These are phyloP conservation scores for Pythium myriotylum DNA, from an alignment of 352 stramenopile species.

Conservation along the genomic window DNA sequence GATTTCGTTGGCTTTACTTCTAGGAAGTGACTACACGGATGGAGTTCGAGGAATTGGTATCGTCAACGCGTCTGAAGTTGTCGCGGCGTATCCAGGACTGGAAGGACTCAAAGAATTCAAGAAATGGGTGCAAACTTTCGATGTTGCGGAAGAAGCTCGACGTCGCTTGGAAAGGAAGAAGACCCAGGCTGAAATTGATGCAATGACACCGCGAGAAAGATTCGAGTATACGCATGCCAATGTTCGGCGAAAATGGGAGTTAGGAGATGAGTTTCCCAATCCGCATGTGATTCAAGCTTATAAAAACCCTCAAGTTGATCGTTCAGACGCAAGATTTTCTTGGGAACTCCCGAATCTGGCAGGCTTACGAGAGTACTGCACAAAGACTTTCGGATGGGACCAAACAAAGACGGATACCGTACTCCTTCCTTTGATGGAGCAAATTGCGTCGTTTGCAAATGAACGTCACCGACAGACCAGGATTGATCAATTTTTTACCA, in stretches of 20 bases:
- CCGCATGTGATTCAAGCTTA: conserved; percentile 93
- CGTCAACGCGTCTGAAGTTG: conserved; percentile 81
- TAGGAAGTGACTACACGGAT: conserved; percentile 97
- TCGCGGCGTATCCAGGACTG: conserved; percentile 81
- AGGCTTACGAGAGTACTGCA: conserved; percentile 86
- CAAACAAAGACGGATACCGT: conserved; percentile 87
- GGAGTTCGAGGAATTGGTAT: conserved; percentile 82
- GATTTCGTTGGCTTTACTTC: conserved; percentile 90
- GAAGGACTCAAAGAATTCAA: conserved; percentile 87
- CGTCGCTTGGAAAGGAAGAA: conserved; percentile 63
- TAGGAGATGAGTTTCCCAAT: conserved; percentile 94
- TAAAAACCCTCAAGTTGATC: conserved; percentile 88
- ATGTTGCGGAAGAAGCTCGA: conserved; percentile 58
- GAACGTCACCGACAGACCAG: conserved; percentile 79
- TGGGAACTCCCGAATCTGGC: conserved; percentile 92
- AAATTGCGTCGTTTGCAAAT: conserved; percentile 42
- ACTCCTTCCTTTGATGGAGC: conserved; percentile 88
- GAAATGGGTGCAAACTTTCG: conserved; percentile 68
- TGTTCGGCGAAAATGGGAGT: conserved; percentile 90
- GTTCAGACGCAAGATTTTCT: conserved; percentile 86
- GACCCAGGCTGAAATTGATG: conserved; percentile 45
- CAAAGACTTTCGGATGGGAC: conserved; percentile 93
- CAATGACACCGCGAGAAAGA: conserved; percentile 46
- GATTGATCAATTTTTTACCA: conserved; percentile 96
- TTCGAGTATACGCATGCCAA: conserved; percentile 94